phyloP scores from a whole-genome alignment of 2,329 filamentous ascomycete genomes.

The Claviceps maximensis region DNA sequence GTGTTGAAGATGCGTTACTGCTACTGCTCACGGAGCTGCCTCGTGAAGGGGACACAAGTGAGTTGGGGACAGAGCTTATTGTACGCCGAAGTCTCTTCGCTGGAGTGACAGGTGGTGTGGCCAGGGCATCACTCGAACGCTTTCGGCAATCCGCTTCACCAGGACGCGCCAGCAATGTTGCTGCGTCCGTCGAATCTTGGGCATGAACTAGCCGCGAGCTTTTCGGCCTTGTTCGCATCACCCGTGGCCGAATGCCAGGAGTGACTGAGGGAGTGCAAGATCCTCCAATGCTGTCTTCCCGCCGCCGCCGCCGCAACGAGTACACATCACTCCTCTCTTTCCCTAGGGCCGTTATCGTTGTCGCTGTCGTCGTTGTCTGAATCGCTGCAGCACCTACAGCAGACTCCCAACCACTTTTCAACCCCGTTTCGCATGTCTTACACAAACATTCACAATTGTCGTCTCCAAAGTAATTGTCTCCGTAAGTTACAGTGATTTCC shows the following conservation, averaged over 20 bases:
- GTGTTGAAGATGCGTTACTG: conserved; percentile 15
- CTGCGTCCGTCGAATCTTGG: conserved; percentile 18
- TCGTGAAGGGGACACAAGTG: conserved; percentile 19
- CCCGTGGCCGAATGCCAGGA: conserved; percentile 39
- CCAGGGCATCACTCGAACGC: conserved; percentile 29
- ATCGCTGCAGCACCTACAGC: conserved; percentile 31
- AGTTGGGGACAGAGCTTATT: conserved; percentile 13
- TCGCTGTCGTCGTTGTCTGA: too few relatives aligned
- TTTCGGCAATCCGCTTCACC: conserved; percentile 22
- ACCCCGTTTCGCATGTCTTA: conserved; percentile 63
- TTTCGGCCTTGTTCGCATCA: conserved; percentile 28
- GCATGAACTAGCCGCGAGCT: conserved; percentile 19
- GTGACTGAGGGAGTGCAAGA: conserved; percentile 46
- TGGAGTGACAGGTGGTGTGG: conserved; percentile 42
- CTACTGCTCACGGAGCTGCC: conserved; percentile 23
- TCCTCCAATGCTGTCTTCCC: conserved; percentile 35
- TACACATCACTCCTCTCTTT: conserved; percentile 37
- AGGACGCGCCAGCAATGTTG: conserved; percentile 15
- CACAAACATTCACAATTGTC: conserved; percentile 94
- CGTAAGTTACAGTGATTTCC: conserved; percentile 93
- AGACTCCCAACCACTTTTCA: conserved; percentile 71
- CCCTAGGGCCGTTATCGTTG: too few relatives aligned
- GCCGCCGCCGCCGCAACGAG: conserved; percentile 39
- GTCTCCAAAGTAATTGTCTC: conserved; percentile 89
- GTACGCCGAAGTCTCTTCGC: conserved; percentile 33